Conservation (phyloP, 306 rosid genomes). For the Trifolium repens region DNA sequence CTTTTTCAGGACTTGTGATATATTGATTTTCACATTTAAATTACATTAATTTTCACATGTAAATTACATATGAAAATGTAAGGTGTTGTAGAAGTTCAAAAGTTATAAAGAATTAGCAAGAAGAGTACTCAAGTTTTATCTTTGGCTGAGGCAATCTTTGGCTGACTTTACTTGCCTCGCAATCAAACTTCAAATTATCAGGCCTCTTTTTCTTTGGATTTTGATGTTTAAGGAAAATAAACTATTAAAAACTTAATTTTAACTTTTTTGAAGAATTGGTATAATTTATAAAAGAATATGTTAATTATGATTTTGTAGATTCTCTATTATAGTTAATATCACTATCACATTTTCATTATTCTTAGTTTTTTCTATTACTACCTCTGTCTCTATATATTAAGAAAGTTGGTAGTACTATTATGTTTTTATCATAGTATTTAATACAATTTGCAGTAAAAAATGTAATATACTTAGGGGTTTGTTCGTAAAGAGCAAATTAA, state of each 20-base stretch:
- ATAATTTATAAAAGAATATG: neutral
- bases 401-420: too few species aligned
- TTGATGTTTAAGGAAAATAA: neutral
- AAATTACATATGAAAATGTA: neutral
- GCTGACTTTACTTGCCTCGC: neutral
- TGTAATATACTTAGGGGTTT: too few species aligned
- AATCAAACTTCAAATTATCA: neutral
- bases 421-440: too few species aligned
- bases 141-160: neutral
- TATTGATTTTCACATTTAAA: conserved; percentile 10
- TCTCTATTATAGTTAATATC: neutral
- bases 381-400: too few species aligned
- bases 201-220: too few species aligned
- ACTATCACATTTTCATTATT: too few species aligned
- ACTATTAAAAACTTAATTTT: neutral
- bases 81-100: conserved; percentile 7
- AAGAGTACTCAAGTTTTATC: neutral
- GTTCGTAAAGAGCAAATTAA: too few species aligned
- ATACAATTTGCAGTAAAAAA: too few species aligned
- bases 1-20: conserved; percentile 11
- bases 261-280: neutral
- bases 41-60: conserved; percentile 10
- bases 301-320: neutral
- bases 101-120: conserved; percentile 6
- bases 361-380: too few species aligned